These are phyloP conservation scores for Dimocarpus longan DNA, from an alignment of 345 rosid species.

Conservation along the genomic window DNA sequence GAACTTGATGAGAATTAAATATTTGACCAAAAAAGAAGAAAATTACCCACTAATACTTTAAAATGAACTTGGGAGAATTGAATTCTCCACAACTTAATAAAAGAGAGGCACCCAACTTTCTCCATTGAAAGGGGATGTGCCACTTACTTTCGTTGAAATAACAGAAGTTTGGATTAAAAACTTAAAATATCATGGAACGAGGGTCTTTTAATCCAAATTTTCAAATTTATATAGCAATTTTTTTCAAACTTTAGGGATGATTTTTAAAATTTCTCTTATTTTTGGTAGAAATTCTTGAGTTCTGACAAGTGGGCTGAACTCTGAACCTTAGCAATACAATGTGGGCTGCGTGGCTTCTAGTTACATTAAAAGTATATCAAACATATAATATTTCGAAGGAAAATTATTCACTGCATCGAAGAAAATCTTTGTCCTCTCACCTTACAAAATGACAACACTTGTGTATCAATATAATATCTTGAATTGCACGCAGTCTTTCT, in stretches of 20 bases:
- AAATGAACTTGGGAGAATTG: too few species aligned
- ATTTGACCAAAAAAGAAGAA: too few species aligned
- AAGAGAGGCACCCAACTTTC: too few species aligned
- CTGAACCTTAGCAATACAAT: neutral
- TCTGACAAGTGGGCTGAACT: slow-evolving; percentile 27
- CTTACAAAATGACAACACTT: slow-evolving; percentile 18
- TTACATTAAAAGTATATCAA: slow-evolving; percentile 20
- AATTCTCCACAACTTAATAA: too few species aligned
- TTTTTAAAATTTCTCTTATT: slow-evolving; percentile 24
- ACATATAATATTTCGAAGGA: neutral
- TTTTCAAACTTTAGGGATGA: neutral
- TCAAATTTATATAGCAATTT: neutral
- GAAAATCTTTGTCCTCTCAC: slow-evolving; percentile 39
- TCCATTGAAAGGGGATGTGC: too few species aligned
- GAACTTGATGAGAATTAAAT: too few species aligned
- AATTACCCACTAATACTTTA: too few species aligned
- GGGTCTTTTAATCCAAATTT: neutral
- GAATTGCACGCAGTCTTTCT: slow-evolving; percentile 12
- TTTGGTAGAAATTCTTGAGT: neutral
- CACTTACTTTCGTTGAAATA: neutral
- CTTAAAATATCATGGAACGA: neutral
- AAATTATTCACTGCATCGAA: slow-evolving; percentile 8
- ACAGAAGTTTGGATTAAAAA: neutral
- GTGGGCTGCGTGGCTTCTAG: slow-evolving; percentile 16
- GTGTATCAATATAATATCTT: slow-evolving; percentile 18